Base-by-base conservation (phyloP, 2,329 filamentous ascomycete species). In the Metarhizium rileyi region DNA sequence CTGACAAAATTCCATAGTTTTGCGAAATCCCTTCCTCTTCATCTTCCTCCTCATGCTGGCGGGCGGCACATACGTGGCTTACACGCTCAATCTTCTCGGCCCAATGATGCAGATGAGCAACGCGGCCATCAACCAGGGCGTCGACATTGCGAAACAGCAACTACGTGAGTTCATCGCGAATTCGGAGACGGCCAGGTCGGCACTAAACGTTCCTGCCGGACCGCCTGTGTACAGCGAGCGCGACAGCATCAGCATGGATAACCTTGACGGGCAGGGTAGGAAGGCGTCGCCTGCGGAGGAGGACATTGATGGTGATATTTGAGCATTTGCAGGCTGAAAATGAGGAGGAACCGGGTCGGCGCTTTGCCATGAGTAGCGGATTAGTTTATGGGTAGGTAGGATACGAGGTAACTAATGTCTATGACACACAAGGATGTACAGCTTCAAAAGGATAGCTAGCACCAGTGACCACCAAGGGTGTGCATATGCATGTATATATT, bases 31-130 rank as follows among this genome's bases (percentile, higher is more conserved):
- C 0, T 72, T 94, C 54, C 90, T 96, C 65, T 96, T 96, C 71
- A 73, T 98, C 62, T 81, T 97, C 61, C 75, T 97, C 51, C 81
- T 95, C 60, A 68, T 97, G 47, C 69, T 86, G 40, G 83, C 76
- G 10, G 79, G 86, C 48, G 90, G 80, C 50, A 87, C 86, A 3
- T 98, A 97, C 61, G 75, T 96, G 26, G 93, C 90, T 4, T 96
- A 93, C 69, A 90, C 83, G 30, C 83, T 98, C 57, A 97, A 97
- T 65, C 81, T 98, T 16, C 90, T 95, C 71, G 93, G 93, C 1
- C 93, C 93, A 0, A 97, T 98, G 75, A 75, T 94, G 58, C 90
- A 94, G 63, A 96, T 98, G 88, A 80, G 82, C 56, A 93, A 93
- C 59, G 93, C 93, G 14, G 93, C 93, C 4, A 84, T 82, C 44